Evolutionary conservation across 2,329 filamentous ascomycete genomes (phyloP).

Genomic region (Botryosphaeria dothidea): DNA sequence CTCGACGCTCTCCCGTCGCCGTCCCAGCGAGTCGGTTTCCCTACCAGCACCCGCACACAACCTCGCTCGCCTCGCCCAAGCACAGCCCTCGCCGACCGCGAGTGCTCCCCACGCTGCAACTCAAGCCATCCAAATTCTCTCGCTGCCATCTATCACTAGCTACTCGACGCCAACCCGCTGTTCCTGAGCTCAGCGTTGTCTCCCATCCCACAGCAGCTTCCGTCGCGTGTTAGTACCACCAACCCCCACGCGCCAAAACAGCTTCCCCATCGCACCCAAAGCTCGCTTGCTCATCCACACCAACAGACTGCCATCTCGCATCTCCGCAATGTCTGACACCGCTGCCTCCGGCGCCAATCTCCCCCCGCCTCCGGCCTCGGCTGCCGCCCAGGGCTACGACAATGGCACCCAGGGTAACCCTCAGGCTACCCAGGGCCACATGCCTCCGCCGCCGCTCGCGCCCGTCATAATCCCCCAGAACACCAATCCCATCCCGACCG

Average conservation of each 20-base stretch:
- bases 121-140: conserved; percentile 4
- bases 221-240: conserved; percentile 19
- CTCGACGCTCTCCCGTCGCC: conserved; percentile 20
- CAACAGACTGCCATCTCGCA: conserved; percentile 17
- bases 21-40: conserved; percentile 17
- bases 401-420: conserved; percentile 70
- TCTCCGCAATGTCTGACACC: conserved; percentile 73
- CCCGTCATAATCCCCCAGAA: conserved; percentile 88
- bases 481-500: conserved; percentile 90
- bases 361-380: conserved; percentile 68
- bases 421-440: conserved; percentile 70
- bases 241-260: conserved; percentile 15
- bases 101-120: not conserved
- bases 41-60: conserved; percentile 13
- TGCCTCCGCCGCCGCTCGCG: conserved; percentile 87
- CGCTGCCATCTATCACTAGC: not conserved
- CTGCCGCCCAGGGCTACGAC: conserved; percentile 76
- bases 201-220: not conserved
- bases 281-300: conserved; percentile 18
- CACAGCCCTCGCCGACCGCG: conserved; percentile 1
- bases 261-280: conserved; percentile 10
- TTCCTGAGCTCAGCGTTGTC: not conserved
- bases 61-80: conserved; percentile 16
- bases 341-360: conserved; percentile 64
- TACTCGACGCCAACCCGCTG: not conserved